Evolutionary conservation across 257 asterid genomes (phyloP).

Genomic region (Lithospermum erythrorhizon): DNA sequence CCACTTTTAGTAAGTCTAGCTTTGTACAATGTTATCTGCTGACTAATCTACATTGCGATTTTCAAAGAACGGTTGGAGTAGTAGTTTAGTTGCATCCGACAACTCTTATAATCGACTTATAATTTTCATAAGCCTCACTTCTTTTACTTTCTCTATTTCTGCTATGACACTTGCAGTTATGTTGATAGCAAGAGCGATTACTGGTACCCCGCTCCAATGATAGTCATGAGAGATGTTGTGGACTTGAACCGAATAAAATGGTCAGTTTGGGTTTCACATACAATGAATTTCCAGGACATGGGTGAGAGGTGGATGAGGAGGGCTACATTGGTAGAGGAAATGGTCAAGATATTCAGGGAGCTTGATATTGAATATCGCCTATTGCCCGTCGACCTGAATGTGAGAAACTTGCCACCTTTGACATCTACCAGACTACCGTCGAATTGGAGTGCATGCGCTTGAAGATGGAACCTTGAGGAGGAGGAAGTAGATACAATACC

Average conservation of each 20-base stretch:
- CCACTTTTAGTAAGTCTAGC: background rate
- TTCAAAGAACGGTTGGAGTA: background rate
- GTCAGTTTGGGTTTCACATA: constrained; percentile 70
- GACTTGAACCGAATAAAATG: constrained; percentile 79
- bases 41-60: background rate
- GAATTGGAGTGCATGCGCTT: constrained; percentile 41
- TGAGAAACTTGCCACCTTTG: constrained; percentile 59
- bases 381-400: constrained; percentile 65
- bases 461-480: background rate
- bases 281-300: constrained; percentile 82
- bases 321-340: constrained; percentile 63
- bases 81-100: background rate
- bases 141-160: background rate
- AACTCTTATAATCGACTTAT: background rate
- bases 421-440: constrained; percentile 55
- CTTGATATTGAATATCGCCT: constrained; percentile 73
- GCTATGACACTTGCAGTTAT: constrained; percentile 31
- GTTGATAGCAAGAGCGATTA: constrained; percentile 56
- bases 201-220: constrained; percentile 64
- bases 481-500: background rate
- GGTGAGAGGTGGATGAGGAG: constrained; percentile 79
- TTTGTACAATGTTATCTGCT: background rate
- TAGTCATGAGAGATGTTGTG: constrained; percentile 78
- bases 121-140: background rate
- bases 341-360: constrained; percentile 59